phyloP scores from a whole-genome alignment of 176 grass and related monocot genomes.

The Alopecurus myosuroides region DNA sequence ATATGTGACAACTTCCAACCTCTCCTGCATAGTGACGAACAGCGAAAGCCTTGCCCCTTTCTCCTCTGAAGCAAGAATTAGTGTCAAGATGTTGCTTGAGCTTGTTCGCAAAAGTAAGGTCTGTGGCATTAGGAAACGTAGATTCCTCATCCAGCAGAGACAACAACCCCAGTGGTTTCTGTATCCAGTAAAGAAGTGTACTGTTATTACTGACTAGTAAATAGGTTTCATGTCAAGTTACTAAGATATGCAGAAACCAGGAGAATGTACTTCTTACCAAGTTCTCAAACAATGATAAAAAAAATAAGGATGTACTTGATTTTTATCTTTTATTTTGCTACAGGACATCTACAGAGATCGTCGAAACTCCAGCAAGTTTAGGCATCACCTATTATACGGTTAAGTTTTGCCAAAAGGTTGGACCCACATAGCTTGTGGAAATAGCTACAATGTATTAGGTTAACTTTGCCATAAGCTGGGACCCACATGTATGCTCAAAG shows the following conservation, averaged over 20 bases:
- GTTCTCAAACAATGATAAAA: not conserved
- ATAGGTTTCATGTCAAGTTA: not conserved
- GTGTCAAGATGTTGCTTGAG: constrained; percentile 79
- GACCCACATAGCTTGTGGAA: no score
- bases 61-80: constrained; percentile 84
- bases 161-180: constrained; percentile 88
- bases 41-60: constrained; percentile 81
- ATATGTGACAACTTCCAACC: constrained; percentile 53
- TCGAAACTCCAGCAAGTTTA: not conserved
- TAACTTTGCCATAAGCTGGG: no score
- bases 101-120: constrained; percentile 93
- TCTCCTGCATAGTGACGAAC: constrained; percentile 93
- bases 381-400: not conserved
- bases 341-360: not conserved
- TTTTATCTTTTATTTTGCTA: not conserved
- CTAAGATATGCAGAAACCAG: constrained; percentile 2
- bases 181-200: constrained; percentile 18
- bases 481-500: no score
- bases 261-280: not conserved
- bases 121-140: constrained; percentile 93
- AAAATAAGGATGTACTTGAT: not conserved
- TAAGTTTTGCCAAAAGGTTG: not conserved
- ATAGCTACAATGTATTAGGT: no score
- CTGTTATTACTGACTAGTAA: not conserved
- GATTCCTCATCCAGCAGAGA: constrained; percentile 98